Base-by-base conservation (phyloP, 495 filamentous ascomycete species). In the Pyrenula massariospora region DNA sequence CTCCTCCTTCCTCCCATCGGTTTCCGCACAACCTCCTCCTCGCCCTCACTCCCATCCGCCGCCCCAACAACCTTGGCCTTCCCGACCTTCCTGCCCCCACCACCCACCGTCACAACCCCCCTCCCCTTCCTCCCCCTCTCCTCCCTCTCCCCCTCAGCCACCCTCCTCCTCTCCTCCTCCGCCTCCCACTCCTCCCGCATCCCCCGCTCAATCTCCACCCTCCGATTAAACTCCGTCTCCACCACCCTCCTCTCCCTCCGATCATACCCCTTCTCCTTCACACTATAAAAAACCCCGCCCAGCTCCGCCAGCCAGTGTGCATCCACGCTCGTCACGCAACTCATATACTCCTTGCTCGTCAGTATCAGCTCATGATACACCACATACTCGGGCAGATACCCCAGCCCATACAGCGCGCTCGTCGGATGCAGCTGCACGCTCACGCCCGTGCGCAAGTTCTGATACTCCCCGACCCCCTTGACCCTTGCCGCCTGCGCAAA, bases 401-500 rank as follows among this genome's bases (percentile, higher is more conserved):
- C 92, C 1, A 93, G 78, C 42, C 91, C 92, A 65, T 94, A 97
- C 8, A 99, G 76, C 8, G 92, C 88, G 61, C 84, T 89, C 1
- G 94, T 97, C 22, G 94, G 92, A 69, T 97, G 94, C 53, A 99
- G 73, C 62, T 95, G 88, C 56, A 97, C 88, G 10, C 87, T 91
- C 5, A 99, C 91, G 60, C 85, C 90, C 0, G 94, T 99, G 51
- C 94, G 83, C 24, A 99, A 76, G 69, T 97, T 99, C 74, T 94
- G 84, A 68, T 96, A 99, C 71, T 97, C 94, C 54, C 91, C 93
- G 53, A 96, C 89, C 0, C 94, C 94, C 73, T 95, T 96, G 31
- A 93, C 90, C 59, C 89, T 88, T 10, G 94, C 94, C n/a, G 94
- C 92, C 70, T 99, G 94, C 62, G 97, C 93, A 68, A 96, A 99